A percentile compares a stretch with the other conserved stretches of the same genome.
phyloP scores from a whole-genome alignment of 73 alveolate species.

The Paramecium pentaurelia region DNA sequence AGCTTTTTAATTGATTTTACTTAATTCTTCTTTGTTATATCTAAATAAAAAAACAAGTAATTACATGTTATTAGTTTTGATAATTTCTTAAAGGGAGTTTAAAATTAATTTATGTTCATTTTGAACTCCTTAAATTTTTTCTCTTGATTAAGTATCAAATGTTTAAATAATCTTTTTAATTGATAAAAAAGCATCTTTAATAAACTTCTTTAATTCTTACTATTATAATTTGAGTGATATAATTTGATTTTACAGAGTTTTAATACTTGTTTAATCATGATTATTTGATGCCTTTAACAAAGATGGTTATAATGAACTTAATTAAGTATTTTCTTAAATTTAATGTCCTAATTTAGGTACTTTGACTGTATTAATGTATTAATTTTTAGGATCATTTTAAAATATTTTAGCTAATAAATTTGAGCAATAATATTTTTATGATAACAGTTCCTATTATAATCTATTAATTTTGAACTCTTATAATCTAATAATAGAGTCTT shows the following conservation, averaged over 20 bases:
- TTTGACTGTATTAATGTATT: background rate
- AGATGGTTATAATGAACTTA: background rate
- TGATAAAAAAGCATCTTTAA: background rate
- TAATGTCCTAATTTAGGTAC: background rate
- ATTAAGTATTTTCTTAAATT: background rate
- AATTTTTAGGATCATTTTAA: background rate
- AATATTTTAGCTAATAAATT: background rate
- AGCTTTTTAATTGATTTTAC: background rate
- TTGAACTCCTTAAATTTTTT: background rate
- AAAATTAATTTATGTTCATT: background rate
- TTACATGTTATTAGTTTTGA: background rate
- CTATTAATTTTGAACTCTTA: conserved; percentile 38
- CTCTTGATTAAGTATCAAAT: background rate
- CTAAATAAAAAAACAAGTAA: background rate
- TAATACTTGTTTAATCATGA: background rate
- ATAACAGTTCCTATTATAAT: background rate
- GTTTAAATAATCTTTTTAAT: background rate
- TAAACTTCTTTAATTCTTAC: background rate
- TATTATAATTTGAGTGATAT: background rate
- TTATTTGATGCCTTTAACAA: background rate
- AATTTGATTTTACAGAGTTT: background rate
- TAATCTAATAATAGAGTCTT: background rate
- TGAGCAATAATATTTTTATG: background rate
- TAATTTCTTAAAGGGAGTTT: background rate
- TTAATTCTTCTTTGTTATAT: background rate